Evolutionary conservation across 1,139 yeast genomes (phyloP), one percentile per base, ranked within the genome.

Genomic region (Zygoascus meyerae): DNA sequence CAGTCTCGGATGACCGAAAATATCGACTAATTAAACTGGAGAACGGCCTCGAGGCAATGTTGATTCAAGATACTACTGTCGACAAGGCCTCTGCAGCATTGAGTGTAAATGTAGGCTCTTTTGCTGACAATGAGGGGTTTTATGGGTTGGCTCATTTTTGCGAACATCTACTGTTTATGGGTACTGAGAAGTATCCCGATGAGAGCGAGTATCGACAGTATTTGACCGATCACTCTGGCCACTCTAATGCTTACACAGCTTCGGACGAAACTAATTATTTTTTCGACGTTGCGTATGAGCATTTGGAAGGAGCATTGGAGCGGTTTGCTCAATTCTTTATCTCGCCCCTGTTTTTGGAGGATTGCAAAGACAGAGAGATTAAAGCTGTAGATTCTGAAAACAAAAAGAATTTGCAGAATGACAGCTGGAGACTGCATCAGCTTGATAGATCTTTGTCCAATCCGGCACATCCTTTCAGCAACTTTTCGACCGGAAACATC

Each of bases 121-220:
- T 83, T 63, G 78, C 85, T 44, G 97, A 92, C 61, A 86, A 86
- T 14, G 72, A 75, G 44, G 71, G 74, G 28, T 65, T 87, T 29
- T 83, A 90, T 2, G 98, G 98, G 1, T 71, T 92, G 52, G 98
- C 98, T 2, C 98, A 92, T 67, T 92, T 92, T 65, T 89, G 97
- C 67, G 98, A 92, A 68, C 98, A 92, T 67, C 72, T 92, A 55
- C 71, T 92, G 52, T 92, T 92, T 64, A 87, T 92, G 96, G 98
- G 98, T n/a, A 90, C 97, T 3, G 73, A 78, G 56, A 90, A 89
- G 66, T 92, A 83, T 60, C 98, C 98, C 0, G 73, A 76, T 50
- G 98, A 92, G 64, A 89, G 87, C 64, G 97, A 87, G 57, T 92
- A 92, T 65, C 74, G 83, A 40, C 78, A 82, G 47, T 92, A 76